phyloP scores from a whole-genome alignment of 2,329 filamentous ascomycete species.

The Hymenoscyphus linearis region DNA sequence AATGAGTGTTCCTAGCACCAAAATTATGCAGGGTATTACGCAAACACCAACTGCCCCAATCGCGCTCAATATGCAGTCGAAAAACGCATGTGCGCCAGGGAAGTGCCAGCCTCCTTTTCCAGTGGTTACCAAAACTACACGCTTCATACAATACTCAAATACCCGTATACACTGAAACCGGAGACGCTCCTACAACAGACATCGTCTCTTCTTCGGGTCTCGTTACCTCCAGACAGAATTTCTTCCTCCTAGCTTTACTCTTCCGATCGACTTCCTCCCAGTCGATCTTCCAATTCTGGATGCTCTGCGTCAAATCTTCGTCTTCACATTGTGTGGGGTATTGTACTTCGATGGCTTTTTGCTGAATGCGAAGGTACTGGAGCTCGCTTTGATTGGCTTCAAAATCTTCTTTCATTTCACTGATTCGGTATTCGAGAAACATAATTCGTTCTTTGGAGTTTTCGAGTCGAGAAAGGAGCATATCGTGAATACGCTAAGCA shows the following conservation, averaged over 20 bases:
- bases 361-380: constrained; percentile 54
- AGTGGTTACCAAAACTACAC: neutral
- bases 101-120: neutral
- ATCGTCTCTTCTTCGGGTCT: neutral
- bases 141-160: neutral
- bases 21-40: neutral
- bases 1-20: neutral
- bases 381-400: constrained; percentile 55
- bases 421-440: constrained; percentile 53
- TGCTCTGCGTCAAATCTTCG: constrained; percentile 52
- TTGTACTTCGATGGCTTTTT: constrained; percentile 58
- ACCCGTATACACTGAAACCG: neutral
- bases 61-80: neutral
- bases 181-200: neutral
- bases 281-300: constrained; percentile 56
- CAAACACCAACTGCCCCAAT: neutral
- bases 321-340: constrained; percentile 46
- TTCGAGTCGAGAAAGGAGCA: constrained; percentile 54
- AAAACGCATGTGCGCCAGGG: neutral
- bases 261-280: constrained; percentile 47
- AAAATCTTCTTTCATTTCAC: constrained; percentile 54
- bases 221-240: constrained; percentile 2
- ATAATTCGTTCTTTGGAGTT: constrained; percentile 53
- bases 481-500: constrained; percentile 52
- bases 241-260: constrained; percentile 26